Evolutionary conservation across 108 stramenopile species (phyloP).

Genomic region (Nannochloropsis gaditana): DNA sequence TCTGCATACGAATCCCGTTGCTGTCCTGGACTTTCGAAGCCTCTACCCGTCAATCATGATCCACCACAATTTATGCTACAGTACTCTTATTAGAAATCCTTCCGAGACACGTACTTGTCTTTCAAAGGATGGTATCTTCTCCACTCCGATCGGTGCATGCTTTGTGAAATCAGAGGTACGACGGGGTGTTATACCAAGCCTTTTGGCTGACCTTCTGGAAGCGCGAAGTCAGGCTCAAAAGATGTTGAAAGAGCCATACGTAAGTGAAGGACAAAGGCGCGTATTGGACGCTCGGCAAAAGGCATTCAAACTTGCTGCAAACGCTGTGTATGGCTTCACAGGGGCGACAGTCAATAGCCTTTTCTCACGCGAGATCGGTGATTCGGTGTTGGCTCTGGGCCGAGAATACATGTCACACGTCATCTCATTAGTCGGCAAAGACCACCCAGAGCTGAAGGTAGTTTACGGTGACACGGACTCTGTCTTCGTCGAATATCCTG

Average conservation of each 20-base stretch:
- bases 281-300: background rate
- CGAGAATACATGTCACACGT: constrained; percentile 2
- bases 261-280: background rate
- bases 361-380: background rate
- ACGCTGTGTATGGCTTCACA: background rate
- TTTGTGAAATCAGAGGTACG: background rate
- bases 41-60: constrained; percentile 12
- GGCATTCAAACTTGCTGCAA: background rate
- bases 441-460: background rate
- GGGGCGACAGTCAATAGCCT: background rate
- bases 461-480: background rate
- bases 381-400: background rate
- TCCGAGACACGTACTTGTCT: background rate
- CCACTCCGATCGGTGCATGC: background rate
- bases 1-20: background rate
- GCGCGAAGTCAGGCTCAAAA: background rate
- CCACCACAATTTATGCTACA: background rate
- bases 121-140: background rate
- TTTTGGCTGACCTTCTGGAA: background rate
- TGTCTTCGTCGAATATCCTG: background rate
- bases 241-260: background rate
- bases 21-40: background rate
- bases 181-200: background rate
- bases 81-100: background rate
- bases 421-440: background rate